A percentile compares a stretch with the other conserved stretches of the same genome.
phyloP scores from a whole-genome alignment of 257 asterid genomes.

The Craterostigma plantagineum region DNA sequence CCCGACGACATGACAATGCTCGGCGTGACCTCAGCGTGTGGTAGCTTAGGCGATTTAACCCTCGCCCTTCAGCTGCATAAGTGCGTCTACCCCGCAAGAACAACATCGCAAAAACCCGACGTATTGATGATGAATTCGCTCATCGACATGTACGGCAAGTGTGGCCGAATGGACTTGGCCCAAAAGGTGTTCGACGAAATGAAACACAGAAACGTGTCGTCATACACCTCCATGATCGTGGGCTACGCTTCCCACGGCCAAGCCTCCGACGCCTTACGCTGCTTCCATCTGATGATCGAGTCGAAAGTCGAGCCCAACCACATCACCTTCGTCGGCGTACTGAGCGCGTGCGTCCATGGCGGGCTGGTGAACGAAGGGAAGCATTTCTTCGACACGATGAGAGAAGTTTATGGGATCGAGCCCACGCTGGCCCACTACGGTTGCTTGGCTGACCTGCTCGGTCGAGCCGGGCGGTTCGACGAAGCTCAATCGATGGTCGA shows the following conservation, averaged over 20 bases:
- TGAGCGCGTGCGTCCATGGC: slow-evolving; percentile 92
- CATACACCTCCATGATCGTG: slow-evolving; percentile 85
- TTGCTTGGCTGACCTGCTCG: slow-evolving; percentile 82
- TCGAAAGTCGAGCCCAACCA: slow-evolving; percentile 45
- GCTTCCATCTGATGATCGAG: slow-evolving; percentile 41
- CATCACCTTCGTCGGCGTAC: slow-evolving; percentile 65
- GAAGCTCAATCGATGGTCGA: slow-evolving; percentile 65
- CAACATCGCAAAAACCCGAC: slow-evolving; percentile 24
- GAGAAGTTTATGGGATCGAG: slow-evolving; percentile 25
- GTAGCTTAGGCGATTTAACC: slow-evolving; percentile 45
- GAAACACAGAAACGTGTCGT: slow-evolving; percentile 62
- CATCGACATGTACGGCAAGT: slow-evolving; percentile 75
- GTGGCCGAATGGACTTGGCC: slow-evolving; percentile 84
- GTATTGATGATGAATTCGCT: slow-evolving; percentile 64
- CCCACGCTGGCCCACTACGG: slow-evolving; percentile 65
- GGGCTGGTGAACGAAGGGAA: slow-evolving; percentile 70
- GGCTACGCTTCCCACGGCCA: slow-evolving; percentile 73
- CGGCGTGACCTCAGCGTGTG: slow-evolving; percentile 65
- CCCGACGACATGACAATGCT: slow-evolving; percentile 85
- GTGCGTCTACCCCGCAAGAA: slow-evolving; percentile 39
- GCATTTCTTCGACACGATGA: slow-evolving; percentile 50
- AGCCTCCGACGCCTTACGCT: slow-evolving; percentile 36
- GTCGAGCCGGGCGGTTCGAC: slow-evolving; percentile 59
- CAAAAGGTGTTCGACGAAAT: slow-evolving; percentile 32
- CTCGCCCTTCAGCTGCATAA: slow-evolving; percentile 71